phyloP scores from a whole-genome alignment of 78 protist species.

The Capsaspora owczarzaki region DNA sequence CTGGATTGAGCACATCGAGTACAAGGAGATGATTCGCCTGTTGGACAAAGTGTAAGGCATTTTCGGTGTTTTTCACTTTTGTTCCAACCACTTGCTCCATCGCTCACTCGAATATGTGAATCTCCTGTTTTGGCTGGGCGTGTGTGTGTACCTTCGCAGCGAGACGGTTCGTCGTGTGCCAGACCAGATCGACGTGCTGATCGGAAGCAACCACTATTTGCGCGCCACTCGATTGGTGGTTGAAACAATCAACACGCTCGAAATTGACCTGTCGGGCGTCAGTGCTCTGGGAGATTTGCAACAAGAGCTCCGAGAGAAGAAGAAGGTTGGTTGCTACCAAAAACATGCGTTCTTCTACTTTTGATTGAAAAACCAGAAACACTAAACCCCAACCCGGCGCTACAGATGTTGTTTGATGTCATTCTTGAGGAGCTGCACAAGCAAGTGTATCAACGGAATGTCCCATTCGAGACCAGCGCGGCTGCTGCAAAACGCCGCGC shows the following conservation, averaged over 20 bases:
- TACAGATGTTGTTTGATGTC: too few species aligned
- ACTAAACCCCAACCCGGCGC: too few species aligned
- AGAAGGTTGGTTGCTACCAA: too few species aligned
- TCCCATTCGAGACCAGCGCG: too few species aligned
- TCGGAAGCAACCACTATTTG: not conserved
- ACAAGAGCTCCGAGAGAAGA: not conserved
- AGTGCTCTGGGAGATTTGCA: not conserved
- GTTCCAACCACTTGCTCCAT: not conserved
- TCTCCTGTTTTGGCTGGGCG: not conserved
- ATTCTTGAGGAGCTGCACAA: too few species aligned
- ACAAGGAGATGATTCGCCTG: slow-evolving; percentile 8
- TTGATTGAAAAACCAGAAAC: too few species aligned
- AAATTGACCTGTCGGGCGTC: not conserved
- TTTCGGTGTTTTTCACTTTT: not conserved
- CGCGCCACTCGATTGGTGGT: not conserved
- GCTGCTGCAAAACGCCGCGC: too few species aligned
- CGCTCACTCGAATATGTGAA: not conserved
- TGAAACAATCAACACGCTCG: not conserved
- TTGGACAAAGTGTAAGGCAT: not conserved
- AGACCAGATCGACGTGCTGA: not conserved
- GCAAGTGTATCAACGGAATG: too few species aligned
- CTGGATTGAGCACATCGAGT: slow-evolving; percentile 1
- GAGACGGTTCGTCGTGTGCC: not conserved
- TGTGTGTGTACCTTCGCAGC: not conserved
- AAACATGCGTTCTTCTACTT: too few species aligned